A percentile compares a stretch with the other conserved stretches of the same genome.
Evolutionary conservation across 2,329 filamentous ascomycete species (phyloP).

Genomic region (Alternaria novae-zelandiae): DNA sequence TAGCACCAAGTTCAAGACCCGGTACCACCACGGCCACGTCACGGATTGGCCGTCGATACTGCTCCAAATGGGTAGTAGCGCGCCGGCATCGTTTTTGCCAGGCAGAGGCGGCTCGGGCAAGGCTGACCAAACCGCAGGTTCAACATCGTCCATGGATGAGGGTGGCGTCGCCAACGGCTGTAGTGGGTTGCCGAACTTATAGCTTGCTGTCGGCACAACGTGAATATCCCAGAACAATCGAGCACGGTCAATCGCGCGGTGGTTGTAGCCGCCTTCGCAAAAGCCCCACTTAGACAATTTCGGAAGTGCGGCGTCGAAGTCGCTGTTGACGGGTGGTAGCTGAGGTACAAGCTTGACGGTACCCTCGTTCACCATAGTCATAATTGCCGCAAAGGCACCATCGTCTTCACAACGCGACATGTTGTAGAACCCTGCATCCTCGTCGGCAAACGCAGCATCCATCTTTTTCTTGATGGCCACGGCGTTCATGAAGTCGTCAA

Average conservation of each 20-base stretch:
- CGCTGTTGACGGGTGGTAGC: conserved; percentile 63
- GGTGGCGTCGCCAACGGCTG: conserved; percentile 51
- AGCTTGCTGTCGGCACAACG: conserved; percentile 63
- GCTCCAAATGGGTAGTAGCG: conserved; percentile 72
- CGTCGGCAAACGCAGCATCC: conserved; percentile 59
- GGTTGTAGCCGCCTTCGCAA: conserved; percentile 73
- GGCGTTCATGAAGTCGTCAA: conserved; percentile 57
- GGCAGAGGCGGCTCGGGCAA: conserved; percentile 40
- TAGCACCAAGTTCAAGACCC: conserved; percentile 66
- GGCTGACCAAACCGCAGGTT: conserved; percentile 19
- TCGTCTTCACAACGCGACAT: conserved; percentile 66
- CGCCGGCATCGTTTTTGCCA: conserved; percentile 43
- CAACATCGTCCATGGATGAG: conserved; percentile 10
- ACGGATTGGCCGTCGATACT: conserved; percentile 70
- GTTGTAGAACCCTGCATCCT: conserved; percentile 40
- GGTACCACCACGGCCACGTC: conserved; percentile 65
- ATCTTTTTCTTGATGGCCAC: conserved; percentile 65
- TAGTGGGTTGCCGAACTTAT: conserved; percentile 63
- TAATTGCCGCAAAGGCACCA: conserved; percentile 69
- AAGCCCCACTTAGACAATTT: conserved; percentile 69
- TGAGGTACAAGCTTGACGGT: conserved; percentile 61
- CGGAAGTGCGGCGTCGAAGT: conserved; percentile 49
- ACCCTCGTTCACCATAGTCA: conserved; percentile 68
- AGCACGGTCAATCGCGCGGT: conserved; percentile 69
- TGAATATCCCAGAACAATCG: conserved; percentile 70